Percentiles rank a stretch among this genome's conserved stretches.
Conservation (phyloP, 208 protist genomes). For the Trypanosoma lewisi region DNA sequence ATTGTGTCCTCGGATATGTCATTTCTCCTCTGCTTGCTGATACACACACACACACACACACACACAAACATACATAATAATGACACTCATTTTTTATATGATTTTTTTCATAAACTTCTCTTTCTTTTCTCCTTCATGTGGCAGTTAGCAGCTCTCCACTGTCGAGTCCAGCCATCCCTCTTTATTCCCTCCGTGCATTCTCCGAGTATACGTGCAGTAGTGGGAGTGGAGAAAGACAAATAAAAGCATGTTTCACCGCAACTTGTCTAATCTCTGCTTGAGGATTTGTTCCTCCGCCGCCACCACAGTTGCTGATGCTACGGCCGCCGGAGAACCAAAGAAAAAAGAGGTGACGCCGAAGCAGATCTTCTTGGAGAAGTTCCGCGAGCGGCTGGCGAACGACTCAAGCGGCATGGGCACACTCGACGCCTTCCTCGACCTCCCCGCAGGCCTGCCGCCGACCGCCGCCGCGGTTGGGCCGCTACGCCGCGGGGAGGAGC, state of each 20-base stretch:
- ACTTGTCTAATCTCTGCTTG: slow-evolving; percentile 8
- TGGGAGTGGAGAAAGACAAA: neutral
- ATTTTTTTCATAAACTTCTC: neutral
- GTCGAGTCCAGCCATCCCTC: too few relatives aligned
- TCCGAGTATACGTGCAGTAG: neutral
- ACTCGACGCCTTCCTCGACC: slow-evolving; percentile 74
- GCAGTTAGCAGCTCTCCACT: neutral
- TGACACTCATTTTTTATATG: neutral
- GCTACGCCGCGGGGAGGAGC: slow-evolving; percentile 77
- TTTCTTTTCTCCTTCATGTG: neutral
- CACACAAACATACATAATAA: neutral
- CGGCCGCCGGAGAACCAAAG: neutral
- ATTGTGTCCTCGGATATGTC: neutral
- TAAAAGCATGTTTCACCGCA: slow-evolving; percentile 23
- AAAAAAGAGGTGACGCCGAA: slow-evolving; percentile 44
- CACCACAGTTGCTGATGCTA: too few relatives aligned
- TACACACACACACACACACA: neutral
- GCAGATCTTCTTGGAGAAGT: slow-evolving; percentile 76
- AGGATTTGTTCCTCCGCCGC: slow-evolving; percentile 6
- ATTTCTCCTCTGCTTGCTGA: neutral
- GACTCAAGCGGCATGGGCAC: slow-evolving; percentile 74
- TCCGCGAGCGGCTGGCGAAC: slow-evolving; percentile 57
- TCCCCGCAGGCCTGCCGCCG: slow-evolving; percentile 63
- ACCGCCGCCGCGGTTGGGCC: slow-evolving; percentile 70
- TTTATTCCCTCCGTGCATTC: neutral